Conservation (phyloP, 1,284 basidiomycete species). For the Malassezia dermatis region DNA sequence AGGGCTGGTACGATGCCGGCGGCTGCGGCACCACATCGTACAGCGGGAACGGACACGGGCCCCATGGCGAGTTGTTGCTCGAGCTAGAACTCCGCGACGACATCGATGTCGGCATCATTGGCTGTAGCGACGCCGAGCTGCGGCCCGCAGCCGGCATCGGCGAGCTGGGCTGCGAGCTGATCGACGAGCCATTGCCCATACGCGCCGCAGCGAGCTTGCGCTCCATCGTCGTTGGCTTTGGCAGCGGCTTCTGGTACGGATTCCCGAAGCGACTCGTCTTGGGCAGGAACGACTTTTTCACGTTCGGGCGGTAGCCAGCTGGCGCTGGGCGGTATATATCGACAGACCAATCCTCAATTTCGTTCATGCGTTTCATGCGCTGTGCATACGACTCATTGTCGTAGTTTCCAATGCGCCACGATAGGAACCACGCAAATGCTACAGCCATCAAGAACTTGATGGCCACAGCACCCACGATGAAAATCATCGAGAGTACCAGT, state of each 20-base stretch:
- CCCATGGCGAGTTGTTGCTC: constrained; percentile 27
- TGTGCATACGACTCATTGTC: constrained; percentile 84
- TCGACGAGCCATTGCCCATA: not conserved
- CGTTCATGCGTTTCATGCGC: constrained; percentile 76
- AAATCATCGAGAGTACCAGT: constrained; percentile 85
- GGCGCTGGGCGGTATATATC: constrained; percentile 94
- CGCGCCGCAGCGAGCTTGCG: constrained; percentile 15
- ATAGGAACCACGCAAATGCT: constrained; percentile 92
- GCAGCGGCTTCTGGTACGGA: constrained; percentile 23
- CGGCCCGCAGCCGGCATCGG: constrained; percentile 64
- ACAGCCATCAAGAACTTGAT: constrained; percentile 96
- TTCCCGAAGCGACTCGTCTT: constrained; percentile 54
- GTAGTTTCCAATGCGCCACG: constrained; percentile 86
- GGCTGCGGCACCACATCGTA: constrained; percentile 86
- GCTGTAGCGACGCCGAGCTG: constrained; percentile 65
- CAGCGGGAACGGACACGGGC: constrained; percentile 67
- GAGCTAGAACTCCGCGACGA: constrained; percentile 40
- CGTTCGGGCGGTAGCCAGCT: constrained; percentile 75
- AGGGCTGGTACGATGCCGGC: constrained; percentile 78
- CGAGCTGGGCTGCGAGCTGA: constrained; percentile 61
- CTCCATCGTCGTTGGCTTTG: constrained; percentile 11
- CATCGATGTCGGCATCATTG: constrained; percentile 16
- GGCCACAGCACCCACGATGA: constrained; percentile 90
- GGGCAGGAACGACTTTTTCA: constrained; percentile 61
- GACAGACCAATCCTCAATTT: constrained; percentile 92